Evolutionary conservation across 2,329 filamentous ascomycete genomes (phyloP), one percentile per base, ranked within the genome.

Genomic region (Phialophora expanda): DNA sequence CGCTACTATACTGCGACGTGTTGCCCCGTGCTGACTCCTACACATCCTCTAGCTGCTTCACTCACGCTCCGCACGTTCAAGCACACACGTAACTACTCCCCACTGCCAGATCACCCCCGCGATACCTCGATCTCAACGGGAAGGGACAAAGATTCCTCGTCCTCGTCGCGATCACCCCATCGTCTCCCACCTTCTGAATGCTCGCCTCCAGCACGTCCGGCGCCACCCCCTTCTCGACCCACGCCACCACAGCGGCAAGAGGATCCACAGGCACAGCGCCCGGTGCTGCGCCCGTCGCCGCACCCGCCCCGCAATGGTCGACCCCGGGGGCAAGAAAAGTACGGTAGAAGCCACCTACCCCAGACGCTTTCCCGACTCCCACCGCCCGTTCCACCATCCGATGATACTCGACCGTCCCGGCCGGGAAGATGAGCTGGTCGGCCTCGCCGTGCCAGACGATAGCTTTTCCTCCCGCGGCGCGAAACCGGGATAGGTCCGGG

Each of bases 361-460:
- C 8, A n/a, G 58, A 41, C 20, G 44, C 26, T 11, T 59, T 59
- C 14, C 56, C 38, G 17, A 8, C 14, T 3, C 38, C 56, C 12
- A 59, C n/a, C 3, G 30, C n/a, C 20, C 26, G 44, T 20, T 22
- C 24, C 2, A 61, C 58, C 14, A 38, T 53, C n/a, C 34, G 28
- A 14, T 61, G 48, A 9, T 53, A 61, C 44, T 50, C 32, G 4
- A 61, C 32, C 1, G 58, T 61, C 44, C 38, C 58, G 7, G 12
- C 28, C 20, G 58, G 48, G 30, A 51, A 61, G 28, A 61, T 61
- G 28, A 61, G 32, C 24, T 61, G 58, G 22, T 61, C 58, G 6
- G 58, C 58, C 6, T 51, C 44, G 24, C 58, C 58, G 46, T 61
- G 58, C 58, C 58, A 53, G 3, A 51, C 48, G 28, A 61, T 61